These are phyloP conservation scores for Tritrichomonas musculus DNA, from an alignment of 208 protist genomes.

Conservation along the genomic window DNA sequence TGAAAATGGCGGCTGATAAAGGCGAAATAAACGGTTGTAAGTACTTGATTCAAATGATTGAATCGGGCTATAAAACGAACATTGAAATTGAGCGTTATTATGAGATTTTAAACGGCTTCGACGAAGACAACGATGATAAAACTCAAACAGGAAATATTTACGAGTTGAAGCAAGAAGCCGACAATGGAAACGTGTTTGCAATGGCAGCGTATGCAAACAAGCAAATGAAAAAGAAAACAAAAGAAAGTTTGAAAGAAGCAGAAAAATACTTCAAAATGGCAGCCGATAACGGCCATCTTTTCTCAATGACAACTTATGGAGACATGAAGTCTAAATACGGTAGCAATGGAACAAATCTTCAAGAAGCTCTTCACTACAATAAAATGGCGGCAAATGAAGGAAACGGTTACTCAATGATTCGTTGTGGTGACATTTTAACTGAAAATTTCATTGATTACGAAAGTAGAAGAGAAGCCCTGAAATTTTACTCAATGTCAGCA, in stretches of 20 bases:
- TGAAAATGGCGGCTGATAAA: neutral
- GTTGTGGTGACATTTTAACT: neutral
- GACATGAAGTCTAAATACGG: neutral
- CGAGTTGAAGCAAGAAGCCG: too few relatives aligned
- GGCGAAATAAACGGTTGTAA: neutral
- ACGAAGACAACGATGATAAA: too few relatives aligned
- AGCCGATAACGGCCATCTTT: neutral
- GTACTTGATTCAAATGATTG: neutral
- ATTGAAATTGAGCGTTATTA: neutral
- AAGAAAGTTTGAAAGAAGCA: too few relatives aligned
- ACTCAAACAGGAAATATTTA: too few relatives aligned
- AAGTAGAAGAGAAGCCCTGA: neutral
- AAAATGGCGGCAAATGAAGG: slow-evolving; percentile 5
- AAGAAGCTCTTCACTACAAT: neutral
- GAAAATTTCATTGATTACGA: neutral
- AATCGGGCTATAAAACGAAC: neutral
- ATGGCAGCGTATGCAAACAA: too few relatives aligned
- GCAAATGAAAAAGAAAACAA: too few relatives aligned
- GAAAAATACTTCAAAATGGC: slow-evolving; percentile 1
- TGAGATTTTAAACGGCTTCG: too few relatives aligned
- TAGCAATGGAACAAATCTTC: neutral
- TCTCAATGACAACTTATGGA: neutral
- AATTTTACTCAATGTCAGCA: neutral
- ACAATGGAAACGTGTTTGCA: too few relatives aligned
- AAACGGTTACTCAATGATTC: neutral